A percentile compares a stretch with the other conserved stretches of the same genome.
Conservation (phyloP, 192 early-diverging fungal species). For the Podila horticola region DNA sequence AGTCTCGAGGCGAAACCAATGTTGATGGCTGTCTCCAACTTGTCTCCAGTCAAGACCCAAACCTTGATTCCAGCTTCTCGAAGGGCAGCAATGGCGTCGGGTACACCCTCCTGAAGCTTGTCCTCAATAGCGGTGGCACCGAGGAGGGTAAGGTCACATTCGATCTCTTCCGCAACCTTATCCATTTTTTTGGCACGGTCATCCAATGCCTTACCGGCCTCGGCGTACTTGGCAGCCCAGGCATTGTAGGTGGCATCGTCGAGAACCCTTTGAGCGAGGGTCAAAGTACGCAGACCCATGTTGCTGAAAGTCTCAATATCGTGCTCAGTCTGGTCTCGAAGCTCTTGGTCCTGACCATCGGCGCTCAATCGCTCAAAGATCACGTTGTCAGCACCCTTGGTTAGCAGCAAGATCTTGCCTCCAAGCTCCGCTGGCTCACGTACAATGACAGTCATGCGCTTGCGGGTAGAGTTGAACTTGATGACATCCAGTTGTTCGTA, state of each 20-base stretch:
- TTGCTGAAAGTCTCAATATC: constrained; percentile 84
- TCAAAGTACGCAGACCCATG: constrained; percentile 91
- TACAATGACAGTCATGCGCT: constrained; percentile 93
- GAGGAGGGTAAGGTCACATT: constrained; percentile 81
- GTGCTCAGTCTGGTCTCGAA: constrained; percentile 66
- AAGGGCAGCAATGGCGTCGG: constrained; percentile 87
- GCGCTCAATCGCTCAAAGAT: constrained; percentile 84
- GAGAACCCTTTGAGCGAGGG: constrained; percentile 82
- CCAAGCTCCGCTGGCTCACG: constrained; percentile 75
- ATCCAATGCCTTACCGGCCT: constrained; percentile 73
- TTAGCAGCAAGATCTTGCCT: constrained; percentile 88
- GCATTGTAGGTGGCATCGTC: constrained; percentile 75
- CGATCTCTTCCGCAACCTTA: constrained; percentile 79
- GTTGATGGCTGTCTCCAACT: constrained; percentile 98
- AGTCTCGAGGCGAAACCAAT: constrained; percentile 92
- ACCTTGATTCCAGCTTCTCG: constrained; percentile 91
- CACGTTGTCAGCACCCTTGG: constrained; percentile 97
- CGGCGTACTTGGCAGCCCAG: constrained; percentile 81
- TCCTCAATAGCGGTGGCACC: constrained; percentile 99
- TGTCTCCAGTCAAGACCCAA: constrained; percentile 99
- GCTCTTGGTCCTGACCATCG: constrained; percentile 50
- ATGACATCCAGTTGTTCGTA: constrained; percentile 89
- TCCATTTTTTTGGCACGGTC: constrained; percentile 82
- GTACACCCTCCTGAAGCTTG: constrained; percentile 95
- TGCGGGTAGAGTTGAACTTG: constrained; percentile 96